Base-by-base conservation (phyloP, 2,329 filamentous ascomycete genomes). In the Ascochyta clinopodiicola region DNA sequence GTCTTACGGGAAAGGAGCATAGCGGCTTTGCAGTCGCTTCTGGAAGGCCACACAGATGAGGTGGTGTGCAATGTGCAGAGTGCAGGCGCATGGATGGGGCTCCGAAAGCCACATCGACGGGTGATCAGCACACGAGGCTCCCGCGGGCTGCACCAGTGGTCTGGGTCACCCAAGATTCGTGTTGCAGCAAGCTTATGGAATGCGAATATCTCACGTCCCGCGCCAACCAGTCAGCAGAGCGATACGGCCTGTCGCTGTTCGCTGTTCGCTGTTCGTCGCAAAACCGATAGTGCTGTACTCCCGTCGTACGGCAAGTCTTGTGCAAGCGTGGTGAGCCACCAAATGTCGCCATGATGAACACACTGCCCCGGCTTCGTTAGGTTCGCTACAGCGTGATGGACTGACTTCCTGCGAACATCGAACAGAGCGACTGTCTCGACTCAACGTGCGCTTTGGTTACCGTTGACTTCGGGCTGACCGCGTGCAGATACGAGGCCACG, bases 101-200 rank as follows among this genome's bases (percentile, higher is more conserved):
- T 60, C 65, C 66, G 61, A 64, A 73, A 71, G 69, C 72, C 71
- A 73, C 66, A 56, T 44, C 39, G 62, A 68, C 70, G 72, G 72
- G 65, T 74, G 71, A 74, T 74, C 65, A 66, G 57, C 72, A 69
- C 52, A 62, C 40, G 48, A 57, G 58, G 57, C 61, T 60, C 60
- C 54, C 57, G 60, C 46, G 45, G 48, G 58, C 55, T 49, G 56
- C 67, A 68, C 71, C 69, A 71, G 66, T 68, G 67, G 59, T 64
- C 50, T 61, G 69, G 71, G 51, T 62, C 51, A 40, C 42, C 56
- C 60, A 57, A 27, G 57, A 35, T 57, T 54, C 44, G 57, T 54
- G 51, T 59, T 48, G 44, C 45, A 29, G 44, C 32, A 54, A 57
- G 51, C 21, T 54, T 38, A 34, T 42, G 34, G 46, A 38, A 48